These are phyloP conservation scores for Achlya hypogyna DNA, from an alignment of 352 stramenopile genomes.

Conservation along the genomic window DNA sequence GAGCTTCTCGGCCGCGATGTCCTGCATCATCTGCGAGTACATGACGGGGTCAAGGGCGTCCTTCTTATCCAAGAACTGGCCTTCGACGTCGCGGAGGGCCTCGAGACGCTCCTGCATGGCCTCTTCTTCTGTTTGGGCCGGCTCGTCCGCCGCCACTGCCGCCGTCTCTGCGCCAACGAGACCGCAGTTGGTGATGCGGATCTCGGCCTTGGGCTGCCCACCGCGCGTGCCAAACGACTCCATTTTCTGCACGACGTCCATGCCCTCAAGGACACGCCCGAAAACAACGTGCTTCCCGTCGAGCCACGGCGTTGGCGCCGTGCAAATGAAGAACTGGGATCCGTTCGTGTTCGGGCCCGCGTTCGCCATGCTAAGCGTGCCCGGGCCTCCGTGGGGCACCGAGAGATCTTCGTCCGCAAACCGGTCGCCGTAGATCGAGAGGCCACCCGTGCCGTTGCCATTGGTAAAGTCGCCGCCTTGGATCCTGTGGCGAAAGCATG, in stretches of 20 bases:
- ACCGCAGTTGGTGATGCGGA: constrained; percentile 89
- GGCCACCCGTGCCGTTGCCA: constrained; percentile 87
- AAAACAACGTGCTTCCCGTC: constrained; percentile 97
- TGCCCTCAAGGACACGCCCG: constrained; percentile 82
- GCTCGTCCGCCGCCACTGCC: background rate
- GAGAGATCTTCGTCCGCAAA: constrained; percentile 88
- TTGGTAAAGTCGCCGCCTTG: constrained; percentile 93
- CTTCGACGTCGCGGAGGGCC: constrained; percentile 50
- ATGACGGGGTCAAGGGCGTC: constrained; percentile 46
- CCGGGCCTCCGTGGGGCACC: constrained; percentile 55
- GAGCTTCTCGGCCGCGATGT: constrained; percentile 58
- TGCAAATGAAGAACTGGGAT: constrained; percentile 96
- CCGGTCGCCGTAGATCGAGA: constrained; percentile 92
- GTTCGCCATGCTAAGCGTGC: constrained; percentile 85
- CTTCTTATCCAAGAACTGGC: constrained; percentile 46
- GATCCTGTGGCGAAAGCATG: constrained; percentile 35
- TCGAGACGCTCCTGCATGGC: constrained; percentile 58
- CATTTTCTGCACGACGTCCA: constrained; percentile 89
- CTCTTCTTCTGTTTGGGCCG: constrained; percentile 24
- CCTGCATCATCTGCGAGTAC: constrained; percentile 51
- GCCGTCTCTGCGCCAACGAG: constrained; percentile 27
- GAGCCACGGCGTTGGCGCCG: constrained; percentile 91
- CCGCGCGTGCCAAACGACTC: constrained; percentile 68
- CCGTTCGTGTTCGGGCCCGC: constrained; percentile 87
- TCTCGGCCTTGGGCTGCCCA: constrained; percentile 73